These are phyloP conservation scores for Oenanthe sinensis DNA, from an alignment of 129 eudicot genomes.

Conservation along the genomic window DNA sequence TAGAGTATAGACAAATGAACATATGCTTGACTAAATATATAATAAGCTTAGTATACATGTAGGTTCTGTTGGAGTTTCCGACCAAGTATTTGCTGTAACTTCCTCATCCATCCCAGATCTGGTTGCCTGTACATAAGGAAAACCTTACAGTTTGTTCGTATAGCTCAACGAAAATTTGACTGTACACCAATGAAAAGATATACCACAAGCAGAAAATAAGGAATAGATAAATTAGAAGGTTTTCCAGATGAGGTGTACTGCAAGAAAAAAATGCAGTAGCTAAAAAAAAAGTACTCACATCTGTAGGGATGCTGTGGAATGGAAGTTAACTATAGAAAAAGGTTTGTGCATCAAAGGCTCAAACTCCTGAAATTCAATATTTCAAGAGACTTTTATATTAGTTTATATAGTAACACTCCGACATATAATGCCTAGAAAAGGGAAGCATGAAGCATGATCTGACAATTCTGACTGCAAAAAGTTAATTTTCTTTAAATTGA, in stretches of 20 bases:
- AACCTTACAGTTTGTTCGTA: background rate
- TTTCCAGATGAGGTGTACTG: background rate
- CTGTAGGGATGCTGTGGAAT: slow-evolving; percentile 93
- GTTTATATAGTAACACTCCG: background rate
- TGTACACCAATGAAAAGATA: too few relatives aligned
- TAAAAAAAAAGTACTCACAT: slow-evolving; percentile 39
- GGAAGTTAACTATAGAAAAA: slow-evolving; percentile 75
- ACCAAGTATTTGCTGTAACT: slow-evolving; percentile 92
- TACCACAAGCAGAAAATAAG: background rate
- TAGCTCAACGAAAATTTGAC: background rate
- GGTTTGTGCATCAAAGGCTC: slow-evolving; percentile 95
- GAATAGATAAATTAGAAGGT: background rate
- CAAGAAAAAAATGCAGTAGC: background rate
- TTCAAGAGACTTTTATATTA: slow-evolving; percentile 5
- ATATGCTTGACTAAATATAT: background rate
- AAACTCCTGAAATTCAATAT: slow-evolving; percentile 69
- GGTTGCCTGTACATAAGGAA: background rate
- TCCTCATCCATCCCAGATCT: slow-evolving; percentile 94
- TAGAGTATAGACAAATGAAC: background rate
- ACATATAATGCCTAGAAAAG: background rate
- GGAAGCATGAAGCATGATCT: background rate
- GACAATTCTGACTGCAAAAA: background rate
- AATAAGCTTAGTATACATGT: slow-evolving; percentile 43
- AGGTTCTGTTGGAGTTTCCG: slow-evolving; percentile 90
- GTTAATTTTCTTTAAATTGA: background rate